These are phyloP conservation scores for Geoglossum cookeanum DNA, from an alignment of 2,329 filamentous ascomycete species.

Conservation along the genomic window DNA sequence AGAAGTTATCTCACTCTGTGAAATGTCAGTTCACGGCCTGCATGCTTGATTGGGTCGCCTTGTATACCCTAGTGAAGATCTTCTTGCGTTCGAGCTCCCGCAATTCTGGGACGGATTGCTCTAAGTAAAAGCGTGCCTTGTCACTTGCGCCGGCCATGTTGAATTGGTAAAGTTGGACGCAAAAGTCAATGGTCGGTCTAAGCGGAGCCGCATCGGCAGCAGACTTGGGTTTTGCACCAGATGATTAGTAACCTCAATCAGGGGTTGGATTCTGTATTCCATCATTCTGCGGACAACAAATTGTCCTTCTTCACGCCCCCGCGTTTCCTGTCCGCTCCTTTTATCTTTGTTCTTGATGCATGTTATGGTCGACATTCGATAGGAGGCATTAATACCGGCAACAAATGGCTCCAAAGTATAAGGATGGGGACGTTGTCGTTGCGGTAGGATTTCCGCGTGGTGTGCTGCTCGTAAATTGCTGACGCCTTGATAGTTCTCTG, in stretches of 20 bases:
- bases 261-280: not conserved
- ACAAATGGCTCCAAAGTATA: slow-evolving; percentile 39
- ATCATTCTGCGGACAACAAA: not conserved
- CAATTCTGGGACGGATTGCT: slow-evolving; percentile 79
- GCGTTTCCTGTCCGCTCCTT: not conserved
- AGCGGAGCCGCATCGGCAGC: not conserved
- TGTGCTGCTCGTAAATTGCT: not conserved
- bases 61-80: slow-evolving; percentile 58
- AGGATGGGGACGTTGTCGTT: slow-evolving; percentile 42
- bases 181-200: slow-evolving; percentile 8
- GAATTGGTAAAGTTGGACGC: slow-evolving; percentile 8
- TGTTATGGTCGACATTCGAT: not conserved
- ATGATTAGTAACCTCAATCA: not conserved
- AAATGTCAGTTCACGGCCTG: not conserved
- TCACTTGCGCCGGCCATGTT: slow-evolving; percentile 70
- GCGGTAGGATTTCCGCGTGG: slow-evolving; percentile 25
- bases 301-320: not conserved
- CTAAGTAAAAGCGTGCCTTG: slow-evolving; percentile 87
- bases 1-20: slow-evolving; percentile 67
- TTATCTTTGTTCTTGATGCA: not conserved
- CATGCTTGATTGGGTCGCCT: not conserved
- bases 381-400: not conserved
- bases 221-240: not conserved
- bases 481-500: slow-evolving; percentile 40
- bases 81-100: slow-evolving; percentile 83